Evolutionary conservation across 441 rosid genomes (phyloP).

Genomic region (Eruca vesicaria): DNA sequence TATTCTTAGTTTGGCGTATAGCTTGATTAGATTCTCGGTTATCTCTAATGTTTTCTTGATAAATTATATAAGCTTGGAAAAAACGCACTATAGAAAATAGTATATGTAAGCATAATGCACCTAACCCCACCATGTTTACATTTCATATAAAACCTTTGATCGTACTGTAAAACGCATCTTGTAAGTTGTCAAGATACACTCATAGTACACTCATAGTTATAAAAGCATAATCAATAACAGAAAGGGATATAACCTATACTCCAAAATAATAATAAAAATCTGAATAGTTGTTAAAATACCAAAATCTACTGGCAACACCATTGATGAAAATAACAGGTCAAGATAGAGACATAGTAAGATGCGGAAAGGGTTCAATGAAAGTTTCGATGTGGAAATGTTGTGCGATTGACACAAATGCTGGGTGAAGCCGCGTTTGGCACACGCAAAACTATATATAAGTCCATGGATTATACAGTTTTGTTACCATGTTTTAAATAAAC

Average conservation of each 20-base stretch:
- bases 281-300: neutral
- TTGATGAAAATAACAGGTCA: constrained; percentile 6
- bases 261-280: neutral
- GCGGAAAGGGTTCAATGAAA: neutral
- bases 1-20: neutral
- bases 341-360: neutral
- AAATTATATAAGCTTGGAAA: constrained; percentile 11
- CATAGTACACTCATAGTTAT: neutral
- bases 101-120: constrained; percentile 16
- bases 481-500: neutral
- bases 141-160: neutral
- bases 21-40: neutral
- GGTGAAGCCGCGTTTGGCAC: constrained; percentile 5
- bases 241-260: neutral
- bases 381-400: neutral
- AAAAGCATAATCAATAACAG: neutral
- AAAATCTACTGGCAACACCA: constrained; percentile 10
- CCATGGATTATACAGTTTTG: neutral
- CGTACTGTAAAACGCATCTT: neutral
- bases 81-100: neutral
- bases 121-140: constrained; percentile 28
- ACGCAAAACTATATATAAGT: neutral
- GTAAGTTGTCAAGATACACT: neutral
- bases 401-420: constrained; percentile 7
- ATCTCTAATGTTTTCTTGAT: neutral